Conservation (phyloP, 257 asterid genomes). For the Solanum dulcamara region DNA sequence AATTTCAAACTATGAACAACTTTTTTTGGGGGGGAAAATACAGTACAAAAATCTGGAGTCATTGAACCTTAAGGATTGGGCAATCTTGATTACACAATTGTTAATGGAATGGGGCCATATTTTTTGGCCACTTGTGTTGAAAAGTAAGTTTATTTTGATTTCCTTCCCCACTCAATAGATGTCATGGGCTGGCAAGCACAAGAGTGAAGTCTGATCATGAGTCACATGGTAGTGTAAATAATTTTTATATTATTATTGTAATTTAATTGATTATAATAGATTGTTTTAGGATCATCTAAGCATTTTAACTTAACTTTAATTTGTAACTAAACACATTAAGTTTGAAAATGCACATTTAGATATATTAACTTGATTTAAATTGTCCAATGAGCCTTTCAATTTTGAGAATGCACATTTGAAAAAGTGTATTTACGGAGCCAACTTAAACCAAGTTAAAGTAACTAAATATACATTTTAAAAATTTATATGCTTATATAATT, state of each 20-base stretch:
- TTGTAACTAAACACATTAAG: too few species aligned
- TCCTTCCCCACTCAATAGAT: not conserved
- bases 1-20: not conserved
- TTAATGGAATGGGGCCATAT: not conserved
- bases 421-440: not conserved
- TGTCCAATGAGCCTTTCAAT: not conserved
- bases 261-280: not conserved
- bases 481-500: not conserved
- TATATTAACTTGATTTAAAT: not conserved
- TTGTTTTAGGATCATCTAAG: not conserved
- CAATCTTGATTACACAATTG: not conserved
- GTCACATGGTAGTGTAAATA: not conserved
- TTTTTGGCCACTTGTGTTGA: not conserved
- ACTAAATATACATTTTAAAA: not conserved
- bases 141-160: not conserved
- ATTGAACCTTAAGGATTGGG: not conserved
- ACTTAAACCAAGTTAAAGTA: rapidly evolving
- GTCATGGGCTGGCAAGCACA: not conserved
- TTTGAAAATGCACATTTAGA: too few species aligned
- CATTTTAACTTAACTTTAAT: too few species aligned
- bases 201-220: not conserved
- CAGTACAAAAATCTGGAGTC: not conserved
- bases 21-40: not conserved
- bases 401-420: not conserved
- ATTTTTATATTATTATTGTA: not conserved